Evolutionary conservation across 306 rosid genomes (phyloP).

Genomic region (Quercus parvula): DNA sequence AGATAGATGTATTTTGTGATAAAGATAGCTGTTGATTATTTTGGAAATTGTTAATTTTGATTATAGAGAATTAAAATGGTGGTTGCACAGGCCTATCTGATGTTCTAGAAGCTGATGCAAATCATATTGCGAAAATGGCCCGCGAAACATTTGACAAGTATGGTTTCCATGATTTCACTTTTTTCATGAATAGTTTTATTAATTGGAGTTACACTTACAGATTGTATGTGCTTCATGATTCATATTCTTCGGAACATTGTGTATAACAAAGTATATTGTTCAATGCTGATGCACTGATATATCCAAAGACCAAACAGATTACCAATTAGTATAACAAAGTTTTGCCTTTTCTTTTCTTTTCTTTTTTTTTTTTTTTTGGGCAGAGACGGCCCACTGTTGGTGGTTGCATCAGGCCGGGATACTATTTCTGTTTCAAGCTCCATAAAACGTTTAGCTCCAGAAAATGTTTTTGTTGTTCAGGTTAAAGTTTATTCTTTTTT

Average conservation of each 20-base stretch:
- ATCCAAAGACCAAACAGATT: not conserved
- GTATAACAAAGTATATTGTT: not conserved
- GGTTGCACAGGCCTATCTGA: constrained; percentile 50
- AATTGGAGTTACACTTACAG: not conserved
- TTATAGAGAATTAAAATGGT: constrained; percentile 10
- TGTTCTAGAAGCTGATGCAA: constrained; percentile 80
- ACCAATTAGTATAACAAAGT: not conserved
- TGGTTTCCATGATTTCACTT: constrained; percentile 2
- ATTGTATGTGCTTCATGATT: not conserved
- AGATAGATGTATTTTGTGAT: not conserved
- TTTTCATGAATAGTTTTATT: not conserved
- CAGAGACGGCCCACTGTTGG: constrained; percentile 86
- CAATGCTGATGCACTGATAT: not conserved
- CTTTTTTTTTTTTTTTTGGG: not conserved
- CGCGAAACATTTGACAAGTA: constrained; percentile 62
- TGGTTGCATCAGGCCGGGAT: constrained; percentile 87
- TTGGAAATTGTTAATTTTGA: not conserved
- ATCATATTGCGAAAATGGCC: constrained; percentile 63
- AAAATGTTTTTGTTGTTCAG: constrained; percentile 90
- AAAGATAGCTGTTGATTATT: not conserved
- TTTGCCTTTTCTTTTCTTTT: not conserved
- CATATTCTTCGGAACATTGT: not conserved
- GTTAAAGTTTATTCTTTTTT: constrained; percentile 37
- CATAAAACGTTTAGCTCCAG: constrained; percentile 82
- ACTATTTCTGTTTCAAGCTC: constrained; percentile 78